Evolutionary conservation across 768 basidiomycete genomes (phyloP), one percentile per base, ranked within the genome.

Genomic region (Paxillus rubicundulus): DNA sequence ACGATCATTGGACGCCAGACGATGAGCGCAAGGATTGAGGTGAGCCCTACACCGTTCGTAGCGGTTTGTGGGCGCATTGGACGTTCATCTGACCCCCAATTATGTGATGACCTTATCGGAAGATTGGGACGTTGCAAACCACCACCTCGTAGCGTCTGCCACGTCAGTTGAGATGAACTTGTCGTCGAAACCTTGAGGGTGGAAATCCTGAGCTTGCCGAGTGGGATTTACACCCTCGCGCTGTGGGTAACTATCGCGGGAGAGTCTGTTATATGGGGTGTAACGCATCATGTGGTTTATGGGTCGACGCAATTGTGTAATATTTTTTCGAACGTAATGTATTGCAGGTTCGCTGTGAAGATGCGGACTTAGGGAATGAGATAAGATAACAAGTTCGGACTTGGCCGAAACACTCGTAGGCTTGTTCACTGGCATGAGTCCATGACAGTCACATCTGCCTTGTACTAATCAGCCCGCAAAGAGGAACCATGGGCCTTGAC

Each of bases 91-190:
- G 33, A 27, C 21, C 13, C 37, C 39, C 42, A 5, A 21, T 20
- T 21, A 8, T 24, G 30, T 5, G 12, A 45, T 45, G 21, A n/a
- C n/a, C 24, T 13, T 20, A 21, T 27, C 44, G 9, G 40, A 24
- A 78, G 78, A 70, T 79, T 78, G 74, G 75, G 70, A 79, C 32
- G 56, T 52, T 27, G 61, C 57, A 18, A 70, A 75, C 32, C 66
- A 65, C 53, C 66, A 71, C 27, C 58, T 79, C 17, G 65, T 79
- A 16, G 76, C 75, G 37, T 72, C 76, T 36, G 76, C 72, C 2
- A 69, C 70, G 18, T 77, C 78, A 43, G 57, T 73, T 45, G 67
- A 69, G 50, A 75, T 77, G 75, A 53, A 58, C n/a, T 12, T 50
- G 18, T 58, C 14, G 20, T 36, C 62, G 30, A 68, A 64, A 28